phyloP scores from a whole-genome alignment of 495 filamentous ascomycete genomes.

The Annulohypoxylon stygium region DNA sequence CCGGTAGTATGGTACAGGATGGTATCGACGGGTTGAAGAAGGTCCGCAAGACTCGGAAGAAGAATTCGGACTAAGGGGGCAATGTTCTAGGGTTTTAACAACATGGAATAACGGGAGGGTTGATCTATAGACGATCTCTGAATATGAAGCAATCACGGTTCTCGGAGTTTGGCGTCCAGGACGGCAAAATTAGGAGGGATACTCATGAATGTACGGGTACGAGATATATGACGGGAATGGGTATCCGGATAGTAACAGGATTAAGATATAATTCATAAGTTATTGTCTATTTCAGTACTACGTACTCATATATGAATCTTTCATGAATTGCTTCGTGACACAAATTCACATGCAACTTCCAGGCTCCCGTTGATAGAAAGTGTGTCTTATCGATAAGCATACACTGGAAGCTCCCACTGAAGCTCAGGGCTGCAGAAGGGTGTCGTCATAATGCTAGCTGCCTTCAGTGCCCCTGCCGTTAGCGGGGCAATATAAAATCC shows the following conservation, averaged over 20 bases:
- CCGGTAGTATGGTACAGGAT: constrained; percentile 53
- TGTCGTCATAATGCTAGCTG: constrained; percentile 45
- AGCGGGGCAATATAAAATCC: constrained; percentile 36
- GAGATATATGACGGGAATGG: constrained; percentile 1
- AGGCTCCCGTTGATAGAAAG: not conserved
- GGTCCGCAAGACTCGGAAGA: constrained; percentile 53
- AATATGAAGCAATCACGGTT: constrained; percentile 7
- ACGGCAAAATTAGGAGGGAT: not conserved
- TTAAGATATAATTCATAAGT: not conserved
- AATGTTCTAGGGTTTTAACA: not conserved
- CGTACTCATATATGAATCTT: too few relatives aligned
- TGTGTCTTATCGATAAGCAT: not conserved
- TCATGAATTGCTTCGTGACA: not conserved
- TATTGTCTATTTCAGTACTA: not conserved
- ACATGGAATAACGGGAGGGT: not conserved
- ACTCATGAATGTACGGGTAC: not conserved
- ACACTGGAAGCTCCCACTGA: not conserved
- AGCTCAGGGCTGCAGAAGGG: constrained; percentile 4
- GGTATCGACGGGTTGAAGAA: constrained; percentile 53
- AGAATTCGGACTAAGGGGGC: constrained; percentile 51
- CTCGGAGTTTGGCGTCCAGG: constrained; percentile 27
- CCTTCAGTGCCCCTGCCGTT: constrained; percentile 30
- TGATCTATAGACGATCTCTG: constrained; percentile 7
- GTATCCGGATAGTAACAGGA: not conserved
- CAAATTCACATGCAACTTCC: not conserved